Evolutionary conservation across 1,139 yeast species (phyloP), one percentile per base, ranked within the genome.

Genomic region (Spathaspora sp.): DNA sequence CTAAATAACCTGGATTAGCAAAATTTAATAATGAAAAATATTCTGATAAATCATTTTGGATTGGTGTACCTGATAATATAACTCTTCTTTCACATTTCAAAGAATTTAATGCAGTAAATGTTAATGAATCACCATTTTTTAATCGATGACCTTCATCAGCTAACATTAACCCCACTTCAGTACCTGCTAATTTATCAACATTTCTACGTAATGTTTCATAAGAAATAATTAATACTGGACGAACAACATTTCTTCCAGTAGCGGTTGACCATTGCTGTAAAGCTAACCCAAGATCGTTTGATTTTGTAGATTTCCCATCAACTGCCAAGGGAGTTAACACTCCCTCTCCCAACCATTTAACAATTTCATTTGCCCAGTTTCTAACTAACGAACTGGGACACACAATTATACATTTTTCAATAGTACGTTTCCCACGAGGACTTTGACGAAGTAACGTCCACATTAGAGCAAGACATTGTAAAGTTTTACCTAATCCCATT

Each of bases 141-240:
- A 93, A 74, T 49, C 99, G 74, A 64, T 93, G 99, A 7, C 99
- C 99, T 66, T 93, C 99, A 61, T 93, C 99, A 4, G 98, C 97
- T 38, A 93, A 70, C 70, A 93, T 72, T 38, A 93, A 70, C 0
- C 99, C 99, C 27, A 93, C 86, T 54, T 89, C 93, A 10, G 95
- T 82, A 20, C 84, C 84, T 15, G 83, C 82, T 44, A 93, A 70
- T 49, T 82, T 84, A 31, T 81, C 91, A 4, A 89, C 89, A 62
- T 95, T 90, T 56, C 97, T 74, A 56, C 99, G 75, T 46, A 93
- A 72, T 0, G 99, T 93, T 60, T 93, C 99, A 67, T 93, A 93
- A 2, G 97, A 89, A n/a, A 95, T 89, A 47, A 93, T 93, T 46
- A 93, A 72, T 1, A 91, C 97, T 0, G 99, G 99, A 46, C 97